phyloP scores from a whole-genome alignment of 2,329 filamentous ascomycete species.

The Cytospora paraplurivora region DNA sequence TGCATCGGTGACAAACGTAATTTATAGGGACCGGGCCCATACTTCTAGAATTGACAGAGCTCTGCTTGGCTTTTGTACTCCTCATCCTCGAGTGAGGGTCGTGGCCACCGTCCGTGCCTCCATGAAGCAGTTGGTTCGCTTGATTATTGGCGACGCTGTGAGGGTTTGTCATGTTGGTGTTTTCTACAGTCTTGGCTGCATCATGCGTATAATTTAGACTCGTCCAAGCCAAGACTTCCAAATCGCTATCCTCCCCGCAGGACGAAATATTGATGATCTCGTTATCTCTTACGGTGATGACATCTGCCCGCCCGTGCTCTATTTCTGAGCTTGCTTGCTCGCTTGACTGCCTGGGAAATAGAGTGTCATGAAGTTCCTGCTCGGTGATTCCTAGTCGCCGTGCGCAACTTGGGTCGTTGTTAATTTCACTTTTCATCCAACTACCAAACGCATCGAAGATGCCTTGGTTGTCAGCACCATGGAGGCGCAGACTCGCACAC shows the following conservation, averaged over 20 bases:
- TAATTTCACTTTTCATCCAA: constrained; percentile 20
- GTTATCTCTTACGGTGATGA: constrained; percentile 5
- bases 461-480: background rate
- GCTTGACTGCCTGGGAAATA: background rate
- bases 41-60: background rate
- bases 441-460: constrained; percentile 16
- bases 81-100: background rate
- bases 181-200: background rate
- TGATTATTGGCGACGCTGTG: constrained; percentile 3
- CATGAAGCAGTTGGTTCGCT: constrained; percentile 6
- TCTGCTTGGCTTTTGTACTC: background rate
- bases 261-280: constrained; percentile 20
- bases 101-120: background rate
- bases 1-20: constrained; percentile 41
- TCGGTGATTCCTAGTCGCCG: constrained; percentile 8
- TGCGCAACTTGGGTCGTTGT: constrained; percentile 8
- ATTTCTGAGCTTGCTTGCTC: background rate
- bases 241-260: constrained; percentile 14
- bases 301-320: background rate
- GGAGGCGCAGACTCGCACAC: constrained; percentile 16
- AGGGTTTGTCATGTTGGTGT: background rate
- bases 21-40: constrained; percentile 3
- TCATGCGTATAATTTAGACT: background rate
- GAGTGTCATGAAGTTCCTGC: constrained; percentile 3
- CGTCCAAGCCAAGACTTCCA: constrained; percentile 24